Conservation (phyloP, 768 basidiomycete species). For the Brasilioporus rufonigricans region DNA sequence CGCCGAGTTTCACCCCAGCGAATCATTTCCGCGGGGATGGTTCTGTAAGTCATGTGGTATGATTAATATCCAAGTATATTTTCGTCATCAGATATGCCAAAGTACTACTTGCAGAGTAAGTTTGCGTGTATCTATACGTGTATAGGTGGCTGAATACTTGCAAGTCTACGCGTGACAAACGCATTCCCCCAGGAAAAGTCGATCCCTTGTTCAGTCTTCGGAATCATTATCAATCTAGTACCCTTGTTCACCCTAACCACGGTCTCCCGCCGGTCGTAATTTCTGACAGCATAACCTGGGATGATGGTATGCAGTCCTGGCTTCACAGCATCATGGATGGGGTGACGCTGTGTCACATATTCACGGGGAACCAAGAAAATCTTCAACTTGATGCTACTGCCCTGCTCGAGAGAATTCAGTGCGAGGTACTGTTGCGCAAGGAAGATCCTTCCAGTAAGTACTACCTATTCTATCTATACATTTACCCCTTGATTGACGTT, state of each 20-base stretch:
- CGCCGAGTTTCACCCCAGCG: constrained; percentile 29
- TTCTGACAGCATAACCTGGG: constrained; percentile 20
- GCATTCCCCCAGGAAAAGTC: constrained; percentile 11
- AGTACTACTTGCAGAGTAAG: constrained; percentile 41
- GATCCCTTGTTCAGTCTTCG: constrained; percentile 26
- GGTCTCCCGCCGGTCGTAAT: constrained; percentile 17
- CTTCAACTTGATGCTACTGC: constrained; percentile 40
- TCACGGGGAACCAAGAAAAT: constrained; percentile 43
- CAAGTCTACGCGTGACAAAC: constrained; percentile 10
- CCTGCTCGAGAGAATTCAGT: constrained; percentile 41
- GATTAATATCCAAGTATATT: constrained; percentile 43
- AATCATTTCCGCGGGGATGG: constrained; percentile 46
- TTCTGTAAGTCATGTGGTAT: constrained; percentile 47
- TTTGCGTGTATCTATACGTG: not conserved
- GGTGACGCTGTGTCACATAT: constrained; percentile 41
- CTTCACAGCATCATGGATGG: constrained; percentile 19
- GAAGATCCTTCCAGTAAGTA: constrained; percentile 23
- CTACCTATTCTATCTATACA: not conserved
- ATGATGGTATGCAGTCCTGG: constrained; percentile 32
- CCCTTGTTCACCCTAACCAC: constrained; percentile 18
- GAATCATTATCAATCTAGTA: constrained; percentile 9
- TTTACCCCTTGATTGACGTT: constrained; percentile 2
- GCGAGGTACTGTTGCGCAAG: constrained; percentile 23
- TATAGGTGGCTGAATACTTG: constrained; percentile 10
- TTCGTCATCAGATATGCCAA: constrained; percentile 48